Evolutionary conservation across 192 early-diverging fungal genomes (phyloP), one percentile per base, ranked within the genome.

Genomic region (Lobosporangium transversale): DNA sequence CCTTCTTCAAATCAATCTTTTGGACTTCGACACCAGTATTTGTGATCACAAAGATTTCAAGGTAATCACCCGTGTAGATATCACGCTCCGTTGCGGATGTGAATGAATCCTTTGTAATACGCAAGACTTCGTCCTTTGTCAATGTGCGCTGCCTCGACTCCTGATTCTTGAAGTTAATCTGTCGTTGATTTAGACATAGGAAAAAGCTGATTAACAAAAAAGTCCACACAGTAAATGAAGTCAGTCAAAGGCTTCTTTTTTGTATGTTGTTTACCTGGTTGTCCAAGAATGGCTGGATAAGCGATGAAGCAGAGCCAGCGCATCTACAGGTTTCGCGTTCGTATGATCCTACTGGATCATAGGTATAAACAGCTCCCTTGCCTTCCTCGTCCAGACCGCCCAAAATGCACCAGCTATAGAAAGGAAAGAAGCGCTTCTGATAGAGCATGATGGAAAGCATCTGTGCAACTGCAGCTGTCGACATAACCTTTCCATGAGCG

Each of bases 271-370:
- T 40, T 84, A 92, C 90, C 85, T 95, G 94, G 80, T 94, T 97
- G 71, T 99, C 98, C 76, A 99, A 81, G 76, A 99, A 98, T 47
- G 98, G 96, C 81, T 98, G 97, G 55, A 99, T 90, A 31, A 99
- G 82, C 20, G 93, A 85, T n/a, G 90, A 86, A 21, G 92, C 95
- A 51, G 94, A 95, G 8, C 98, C 98, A 70, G 73, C 84, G 21
- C 92, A 91, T 53, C 84, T 84, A 83, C 88, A 93, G 18, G 78
- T 59, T 30, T 92, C 91, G 48, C 93, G 82, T 66, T 96, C 91
- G 68, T 88, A 94, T 32, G 91, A 95, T 32, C 98, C 98, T 18
- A 99, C 86, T 6, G 97, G 89, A 68, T 99, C 98, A 67, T 94
- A 99, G 50, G 86, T 85, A 78, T 89, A 99, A 18, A 97, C 90